Evolutionary conservation across 495 filamentous ascomycete genomes (phyloP), one percentile per base, ranked within the genome.

Genomic region (Tuber calosporum): DNA sequence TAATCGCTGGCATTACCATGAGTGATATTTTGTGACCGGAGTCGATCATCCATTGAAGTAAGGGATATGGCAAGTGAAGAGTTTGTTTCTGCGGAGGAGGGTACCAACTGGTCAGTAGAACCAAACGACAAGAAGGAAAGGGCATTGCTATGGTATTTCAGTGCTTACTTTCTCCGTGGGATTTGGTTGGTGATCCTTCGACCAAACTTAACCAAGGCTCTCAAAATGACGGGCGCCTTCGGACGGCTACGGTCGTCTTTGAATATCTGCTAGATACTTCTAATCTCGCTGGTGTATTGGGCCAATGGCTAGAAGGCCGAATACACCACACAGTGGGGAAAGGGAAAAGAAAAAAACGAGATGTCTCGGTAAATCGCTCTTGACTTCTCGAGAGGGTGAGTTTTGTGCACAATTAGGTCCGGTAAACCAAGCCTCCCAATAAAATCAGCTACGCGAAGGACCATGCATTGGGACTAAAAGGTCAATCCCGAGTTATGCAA

Each of bases 401-500:
- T 34, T 34, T 30, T 62, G 13, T 62, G 53, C 26, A 62, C 26
- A 17, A 1, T 19, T 19, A 62, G 26, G 11, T 13, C 53, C 26
- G 13, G 53, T 62, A 62, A 62, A 34, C 6, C n/a, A 13, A 58
- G n/a, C n/a, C 48, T 58, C 11, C 48, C 48, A 58, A 58, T 26
- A 0, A 58, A 30, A 58, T 26, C 26, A 34, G 26, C 15, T 62
- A 62, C n/a, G 30, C 0, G 53, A 19, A 62, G 26, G 53, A 4
- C 53, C 3, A 62, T 62, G 53, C 53, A 30, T 34, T 26, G 26
- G 30, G 34, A 5, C 53, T 4, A 34, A 62, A 34, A 34, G 26
- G 53, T 62, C 53, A 62, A 62, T 62, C 34, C 53, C 53, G 53
- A 62, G 53, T 62, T 62, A 26, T 26, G 53, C 53, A 34, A 30